These are phyloP conservation scores for Solanum ahanhuiri DNA, from an alignment of 257 asterid genomes.

Conservation along the genomic window DNA sequence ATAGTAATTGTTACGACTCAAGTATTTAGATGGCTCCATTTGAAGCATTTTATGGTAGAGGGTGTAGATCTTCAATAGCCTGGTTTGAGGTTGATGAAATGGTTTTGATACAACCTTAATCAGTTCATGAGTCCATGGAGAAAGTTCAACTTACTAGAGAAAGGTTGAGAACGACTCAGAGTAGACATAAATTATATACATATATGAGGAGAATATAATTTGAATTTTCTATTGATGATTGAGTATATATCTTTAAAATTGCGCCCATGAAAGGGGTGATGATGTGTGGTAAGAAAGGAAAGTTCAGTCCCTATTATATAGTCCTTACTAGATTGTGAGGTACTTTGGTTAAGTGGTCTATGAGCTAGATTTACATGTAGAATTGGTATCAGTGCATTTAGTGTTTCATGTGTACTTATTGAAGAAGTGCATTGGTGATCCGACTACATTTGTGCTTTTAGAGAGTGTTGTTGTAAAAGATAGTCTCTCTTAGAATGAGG, in stretches of 20 bases:
- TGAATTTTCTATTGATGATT: too few relatives aligned
- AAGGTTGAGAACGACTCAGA: too few relatives aligned
- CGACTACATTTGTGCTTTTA: not conserved
- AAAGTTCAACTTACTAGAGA: too few relatives aligned
- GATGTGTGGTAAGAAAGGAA: not conserved
- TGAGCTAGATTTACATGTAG: not conserved
- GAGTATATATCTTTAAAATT: not conserved
- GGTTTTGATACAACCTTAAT: too few relatives aligned
- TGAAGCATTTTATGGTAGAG: too few relatives aligned
- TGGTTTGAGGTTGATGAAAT: too few relatives aligned
- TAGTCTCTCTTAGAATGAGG: not conserved
- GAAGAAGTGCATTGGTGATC: not conserved
- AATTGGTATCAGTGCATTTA: not conserved
- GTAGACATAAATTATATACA: too few relatives aligned
- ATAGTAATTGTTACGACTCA: too few relatives aligned
- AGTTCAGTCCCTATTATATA: not conserved
- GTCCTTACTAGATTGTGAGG: not conserved
- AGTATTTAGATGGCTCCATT: too few relatives aligned
- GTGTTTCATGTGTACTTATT: not conserved
- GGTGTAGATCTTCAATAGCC: too few relatives aligned
- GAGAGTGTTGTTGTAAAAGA: not conserved
- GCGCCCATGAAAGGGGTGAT: not conserved
- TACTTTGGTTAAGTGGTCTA: not conserved
- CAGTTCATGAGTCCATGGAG: too few relatives aligned
- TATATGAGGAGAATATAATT: too few relatives aligned